A percentile compares a stretch with the other conserved stretches of the same genome.
Evolutionary conservation across 2,329 filamentous ascomycete species (phyloP).

Genomic region (Dactylellina leptospora): DNA sequence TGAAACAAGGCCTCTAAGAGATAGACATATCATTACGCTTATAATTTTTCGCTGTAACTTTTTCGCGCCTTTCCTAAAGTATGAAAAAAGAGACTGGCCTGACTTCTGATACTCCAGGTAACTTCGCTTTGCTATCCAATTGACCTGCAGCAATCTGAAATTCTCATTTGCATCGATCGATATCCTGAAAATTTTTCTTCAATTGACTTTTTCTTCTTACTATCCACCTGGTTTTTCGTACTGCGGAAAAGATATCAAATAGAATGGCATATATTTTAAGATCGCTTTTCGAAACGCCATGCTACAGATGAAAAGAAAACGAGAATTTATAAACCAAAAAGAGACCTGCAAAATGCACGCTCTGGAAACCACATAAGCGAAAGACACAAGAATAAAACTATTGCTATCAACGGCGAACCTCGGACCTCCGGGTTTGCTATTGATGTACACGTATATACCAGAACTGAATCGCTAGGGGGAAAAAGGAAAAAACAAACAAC

Average conservation of each 20-base stretch:
- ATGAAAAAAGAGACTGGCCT: too few relatives aligned
- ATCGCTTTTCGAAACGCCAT: constrained; percentile 46
- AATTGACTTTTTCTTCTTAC: constrained; percentile 19
- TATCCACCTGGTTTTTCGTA: constrained; percentile 9
- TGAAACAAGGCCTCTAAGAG: constrained; percentile 52
- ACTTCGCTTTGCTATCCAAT: too few relatives aligned
- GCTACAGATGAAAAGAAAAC: constrained; percentile 18
- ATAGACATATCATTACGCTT: constrained; percentile 52
- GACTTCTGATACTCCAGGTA: too few relatives aligned
- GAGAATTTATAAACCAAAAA: constrained; percentile 11
- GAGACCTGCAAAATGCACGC: constrained; percentile 45
- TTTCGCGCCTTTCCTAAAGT: constrained; percentile 43
- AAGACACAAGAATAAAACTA: constrained; percentile 29
- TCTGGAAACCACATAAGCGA: constrained; percentile 52
- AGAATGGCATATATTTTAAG: constrained; percentile 29
- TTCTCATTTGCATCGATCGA: neutral
- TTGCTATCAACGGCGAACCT: constrained; percentile 34
- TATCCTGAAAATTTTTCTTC: constrained; percentile 1
- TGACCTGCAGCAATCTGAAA: too few relatives aligned
- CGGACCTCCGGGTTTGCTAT: constrained; percentile 28
- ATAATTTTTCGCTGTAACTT: too few relatives aligned
- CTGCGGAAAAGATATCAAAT: constrained; percentile 23
- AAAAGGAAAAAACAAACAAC: constrained; percentile 19
- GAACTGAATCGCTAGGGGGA: constrained; percentile 3
- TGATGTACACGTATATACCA: constrained; percentile 35